phyloP scores from a whole-genome alignment of 2,329 filamentous ascomycete genomes.

The Cladosporium sp. region DNA sequence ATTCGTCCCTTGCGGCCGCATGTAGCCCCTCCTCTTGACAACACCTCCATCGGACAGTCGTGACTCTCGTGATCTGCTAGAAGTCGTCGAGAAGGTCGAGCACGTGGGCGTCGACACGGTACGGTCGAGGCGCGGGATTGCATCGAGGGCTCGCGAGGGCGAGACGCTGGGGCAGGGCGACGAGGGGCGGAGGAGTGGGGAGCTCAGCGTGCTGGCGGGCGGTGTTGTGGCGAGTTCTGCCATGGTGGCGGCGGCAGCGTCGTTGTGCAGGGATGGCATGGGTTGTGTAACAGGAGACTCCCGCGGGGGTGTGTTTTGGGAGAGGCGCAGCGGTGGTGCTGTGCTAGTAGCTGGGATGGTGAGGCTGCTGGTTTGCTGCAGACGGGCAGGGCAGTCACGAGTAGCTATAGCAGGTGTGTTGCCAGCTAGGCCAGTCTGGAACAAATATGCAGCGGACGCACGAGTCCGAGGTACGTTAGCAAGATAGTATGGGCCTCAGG shows the following conservation, averaged over 20 bases:
- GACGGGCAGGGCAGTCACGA: not conserved
- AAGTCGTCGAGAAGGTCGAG: conserved; percentile 56
- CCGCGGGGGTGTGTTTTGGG: not conserved
- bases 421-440: not conserved
- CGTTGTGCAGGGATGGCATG: conserved; percentile 8
- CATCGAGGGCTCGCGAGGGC: conserved; percentile 64
- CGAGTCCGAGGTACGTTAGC: not conserved
- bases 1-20: conserved; percentile 81
- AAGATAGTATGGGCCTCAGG: not conserved
- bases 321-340: not conserved
- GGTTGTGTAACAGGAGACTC: conserved; percentile 9
- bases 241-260: conserved; percentile 20
- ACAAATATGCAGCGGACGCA: not conserved
- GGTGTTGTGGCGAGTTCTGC: conserved; percentile 26
- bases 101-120: conserved; percentile 63
- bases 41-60: conserved; percentile 55
- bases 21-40: conserved; percentile 73
- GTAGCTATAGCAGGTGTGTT: not conserved
- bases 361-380: conserved; percentile 1
- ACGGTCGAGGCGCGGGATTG: conserved; percentile 61
- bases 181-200: conserved; percentile 47
- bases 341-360: not conserved
- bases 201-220: conserved; percentile 32
- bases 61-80: conserved; percentile 46
- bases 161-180: conserved; percentile 67